Percentiles rank a stretch among this genome's conserved stretches.
Conservation (phyloP, 352 stramenopile species). For the Globisporangium lucens region DNA sequence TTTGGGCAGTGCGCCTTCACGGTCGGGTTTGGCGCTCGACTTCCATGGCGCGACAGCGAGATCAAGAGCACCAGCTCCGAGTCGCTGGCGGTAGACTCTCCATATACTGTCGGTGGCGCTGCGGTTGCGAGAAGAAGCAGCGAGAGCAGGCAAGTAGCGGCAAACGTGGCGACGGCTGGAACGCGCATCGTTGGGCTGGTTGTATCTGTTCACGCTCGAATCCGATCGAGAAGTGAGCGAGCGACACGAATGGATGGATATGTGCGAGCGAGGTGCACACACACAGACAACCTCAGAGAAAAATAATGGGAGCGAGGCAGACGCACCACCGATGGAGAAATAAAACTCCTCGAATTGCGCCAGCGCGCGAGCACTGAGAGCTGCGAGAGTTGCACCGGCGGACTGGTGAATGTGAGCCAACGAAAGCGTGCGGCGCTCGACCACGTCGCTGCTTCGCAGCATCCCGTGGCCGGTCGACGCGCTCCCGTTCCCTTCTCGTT, state of each 20-base stretch:
- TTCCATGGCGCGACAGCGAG: constrained; percentile 69
- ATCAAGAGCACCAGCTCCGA: constrained; percentile 66
- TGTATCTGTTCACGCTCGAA: background rate
- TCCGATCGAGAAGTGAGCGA: constrained; percentile 9
- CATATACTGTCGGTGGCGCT: background rate
- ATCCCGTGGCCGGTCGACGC: background rate
- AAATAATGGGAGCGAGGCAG: background rate
- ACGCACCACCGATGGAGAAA: background rate
- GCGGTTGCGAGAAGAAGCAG: constrained; percentile 4
- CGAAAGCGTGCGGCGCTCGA: background rate
- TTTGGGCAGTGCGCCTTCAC: constrained; percentile 64
- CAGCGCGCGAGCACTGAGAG: background rate
- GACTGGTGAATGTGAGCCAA: constrained; percentile 4
- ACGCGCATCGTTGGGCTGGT: constrained; percentile 8
- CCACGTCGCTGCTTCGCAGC: background rate
- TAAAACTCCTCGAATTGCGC: constrained; percentile 2
- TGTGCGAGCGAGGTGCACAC: background rate
- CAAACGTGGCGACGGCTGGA: background rate
- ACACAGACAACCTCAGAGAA: background rate
- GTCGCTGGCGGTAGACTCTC: constrained; percentile 13
- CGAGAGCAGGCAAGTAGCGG: constrained; percentile 6
- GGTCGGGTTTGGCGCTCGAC: constrained; percentile 62
- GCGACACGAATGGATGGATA: background rate
- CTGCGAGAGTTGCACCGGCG: background rate
- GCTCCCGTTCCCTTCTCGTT: background rate